phyloP scores from a whole-genome alignment of 768 basidiomycete genomes.

The Botryobasidium botryosum region DNA sequence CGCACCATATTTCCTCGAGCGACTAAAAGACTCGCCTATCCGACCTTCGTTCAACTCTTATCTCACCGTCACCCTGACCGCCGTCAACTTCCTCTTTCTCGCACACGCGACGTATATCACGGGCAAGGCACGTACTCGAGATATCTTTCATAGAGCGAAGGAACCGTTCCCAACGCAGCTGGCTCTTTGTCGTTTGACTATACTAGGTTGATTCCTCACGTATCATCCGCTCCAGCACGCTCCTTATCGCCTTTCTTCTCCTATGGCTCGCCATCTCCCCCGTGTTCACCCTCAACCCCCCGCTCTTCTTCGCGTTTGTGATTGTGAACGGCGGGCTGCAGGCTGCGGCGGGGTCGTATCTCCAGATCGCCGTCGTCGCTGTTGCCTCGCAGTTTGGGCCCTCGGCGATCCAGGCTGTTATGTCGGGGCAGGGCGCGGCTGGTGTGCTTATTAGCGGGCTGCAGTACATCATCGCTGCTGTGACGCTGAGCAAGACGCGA shows the following conservation, averaged over 20 bases:
- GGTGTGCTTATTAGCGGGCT: constrained; percentile 67
- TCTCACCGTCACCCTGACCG: constrained; percentile 41
- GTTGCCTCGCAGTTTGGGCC: constrained; percentile 73
- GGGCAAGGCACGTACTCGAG: constrained; percentile 45
- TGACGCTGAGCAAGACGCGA: constrained; percentile 37
- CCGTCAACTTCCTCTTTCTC: constrained; percentile 49
- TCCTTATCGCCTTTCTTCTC: constrained; percentile 35
- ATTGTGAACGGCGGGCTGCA: constrained; percentile 42
- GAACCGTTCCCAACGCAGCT: background rate
- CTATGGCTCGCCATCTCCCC: constrained; percentile 50
- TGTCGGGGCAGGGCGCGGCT: constrained; percentile 76
- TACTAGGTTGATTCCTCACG: constrained; percentile 37
- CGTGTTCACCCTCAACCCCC: constrained; percentile 34
- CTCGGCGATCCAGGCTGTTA: too few species aligned
- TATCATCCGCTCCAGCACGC: constrained; percentile 32
- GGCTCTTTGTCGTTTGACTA: background rate
- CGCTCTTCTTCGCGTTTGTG: constrained; percentile 46
- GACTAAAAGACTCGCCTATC: constrained; percentile 42
- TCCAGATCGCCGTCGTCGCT: constrained; percentile 62
- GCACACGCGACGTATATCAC: constrained; percentile 67
- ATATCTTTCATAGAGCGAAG: too few species aligned
- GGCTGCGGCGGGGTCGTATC: constrained; percentile 48
- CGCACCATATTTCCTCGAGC: constrained; percentile 60
- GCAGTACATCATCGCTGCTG: constrained; percentile 47
- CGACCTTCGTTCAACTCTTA: constrained; percentile 47